Conservation (phyloP, 2,329 filamentous ascomycete genomes). For the Bipolaris oryzae region DNA sequence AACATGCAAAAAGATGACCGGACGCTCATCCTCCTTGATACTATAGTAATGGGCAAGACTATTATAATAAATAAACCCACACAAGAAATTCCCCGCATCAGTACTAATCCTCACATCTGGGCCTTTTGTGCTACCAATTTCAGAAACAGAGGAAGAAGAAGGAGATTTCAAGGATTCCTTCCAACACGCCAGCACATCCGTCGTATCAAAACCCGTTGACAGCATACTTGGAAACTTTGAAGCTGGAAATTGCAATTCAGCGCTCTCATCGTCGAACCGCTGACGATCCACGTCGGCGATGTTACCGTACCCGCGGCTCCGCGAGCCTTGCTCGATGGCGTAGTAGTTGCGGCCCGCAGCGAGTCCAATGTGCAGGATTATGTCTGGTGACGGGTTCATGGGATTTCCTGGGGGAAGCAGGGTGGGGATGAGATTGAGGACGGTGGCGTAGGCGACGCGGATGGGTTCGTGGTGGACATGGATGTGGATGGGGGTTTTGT, state of each 20-base stretch:
- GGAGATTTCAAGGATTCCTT: constrained; percentile 15
- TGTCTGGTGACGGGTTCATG: constrained; percentile 32
- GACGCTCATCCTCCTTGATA: constrained; percentile 28
- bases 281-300: constrained; percentile 45
- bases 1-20: constrained; percentile 46
- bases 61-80: constrained; percentile 47
- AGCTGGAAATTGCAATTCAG: constrained; percentile 25
- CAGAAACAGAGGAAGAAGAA: too few species aligned
- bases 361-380: constrained; percentile 49
- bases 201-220: constrained; percentile 39
- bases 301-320: constrained; percentile 36
- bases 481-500: constrained; percentile 44
- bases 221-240: constrained; percentile 31
- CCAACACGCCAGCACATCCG: constrained; percentile 44
- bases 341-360: constrained; percentile 45
- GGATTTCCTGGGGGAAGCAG: constrained; percentile 34
- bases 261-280: constrained; percentile 27
- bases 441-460: constrained; percentile 44
- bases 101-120: constrained; percentile 33
- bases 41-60: constrained; percentile 39
- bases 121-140: too few species aligned
- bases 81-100: constrained; percentile 47
- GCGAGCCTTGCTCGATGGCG: constrained; percentile 43
- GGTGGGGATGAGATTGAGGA: constrained; percentile 33
- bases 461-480: constrained; percentile 42